Evolutionary conservation across 1,139 yeast genomes (phyloP).

Genomic region (Spencermartinsiella ligniputridi): DNA sequence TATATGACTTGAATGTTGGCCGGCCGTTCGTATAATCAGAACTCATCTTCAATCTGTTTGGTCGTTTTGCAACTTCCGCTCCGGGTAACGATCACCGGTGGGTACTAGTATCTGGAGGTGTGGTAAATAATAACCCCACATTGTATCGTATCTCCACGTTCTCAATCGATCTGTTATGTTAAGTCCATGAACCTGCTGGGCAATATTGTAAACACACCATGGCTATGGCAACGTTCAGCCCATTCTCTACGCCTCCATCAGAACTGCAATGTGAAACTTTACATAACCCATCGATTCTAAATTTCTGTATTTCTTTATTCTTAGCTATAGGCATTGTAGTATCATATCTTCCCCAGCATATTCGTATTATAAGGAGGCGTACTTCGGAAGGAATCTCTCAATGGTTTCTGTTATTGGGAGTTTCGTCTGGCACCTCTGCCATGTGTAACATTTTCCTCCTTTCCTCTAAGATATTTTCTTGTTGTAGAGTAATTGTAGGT

Average conservation of each 20-base stretch:
- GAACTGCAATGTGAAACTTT: slow-evolving; percentile 15
- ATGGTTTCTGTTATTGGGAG: slow-evolving; percentile 65
- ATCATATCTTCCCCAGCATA: slow-evolving; percentile 78
- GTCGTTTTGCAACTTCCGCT: too few relatives aligned
- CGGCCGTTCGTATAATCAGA: too few relatives aligned
- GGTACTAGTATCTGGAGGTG: too few relatives aligned
- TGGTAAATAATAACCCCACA: too few relatives aligned
- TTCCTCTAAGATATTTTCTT: slow-evolving; percentile 37
- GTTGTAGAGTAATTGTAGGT: slow-evolving; percentile 31
- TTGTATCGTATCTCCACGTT: too few relatives aligned
- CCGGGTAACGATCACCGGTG: too few relatives aligned
- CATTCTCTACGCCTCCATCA: not conserved
- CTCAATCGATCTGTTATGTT: too few relatives aligned
- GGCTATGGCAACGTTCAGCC: too few relatives aligned
- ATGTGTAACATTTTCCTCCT: slow-evolving; percentile 62
- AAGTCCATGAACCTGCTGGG: too few relatives aligned
- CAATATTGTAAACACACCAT: too few relatives aligned
- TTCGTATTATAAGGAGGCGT: slow-evolving; percentile 51
- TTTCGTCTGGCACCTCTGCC: slow-evolving; percentile 67
- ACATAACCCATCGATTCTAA: slow-evolving; percentile 26
- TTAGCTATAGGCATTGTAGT: slow-evolving; percentile 64
- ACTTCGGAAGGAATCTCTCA: slow-evolving; percentile 82
- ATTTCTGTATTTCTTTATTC: slow-evolving; percentile 46
- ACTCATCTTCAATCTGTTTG: too few relatives aligned
- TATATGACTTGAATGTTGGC: too few relatives aligned